Percentiles rank a stretch among this genome's conserved stretches.
These are phyloP conservation scores for Dryas integrifolia DNA, from an alignment of 331 rosid species.

Conservation along the genomic window DNA sequence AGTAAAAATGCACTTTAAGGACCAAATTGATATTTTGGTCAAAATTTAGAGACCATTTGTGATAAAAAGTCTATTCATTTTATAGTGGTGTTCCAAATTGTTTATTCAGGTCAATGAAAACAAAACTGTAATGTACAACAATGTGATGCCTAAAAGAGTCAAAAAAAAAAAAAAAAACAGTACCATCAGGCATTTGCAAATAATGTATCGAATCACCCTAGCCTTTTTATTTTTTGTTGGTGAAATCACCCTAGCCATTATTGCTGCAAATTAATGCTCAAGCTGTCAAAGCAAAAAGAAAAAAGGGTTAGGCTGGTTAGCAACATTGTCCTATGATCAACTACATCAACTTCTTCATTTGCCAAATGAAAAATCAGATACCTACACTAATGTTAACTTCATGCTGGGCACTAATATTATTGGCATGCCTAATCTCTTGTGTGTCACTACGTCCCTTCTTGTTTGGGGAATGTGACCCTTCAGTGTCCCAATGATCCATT, in stretches of 20 bases:
- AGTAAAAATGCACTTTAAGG: too few species aligned
- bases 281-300: neutral
- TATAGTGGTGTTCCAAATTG: too few species aligned
- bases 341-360: constrained; percentile 1
- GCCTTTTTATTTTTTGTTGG: neutral
- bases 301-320: neutral
- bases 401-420: constrained; percentile 14
- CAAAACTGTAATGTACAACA: neutral
- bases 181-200: neutral
- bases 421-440: constrained; percentile 6
- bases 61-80: too few species aligned
- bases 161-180: neutral
- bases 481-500: constrained; percentile 39
- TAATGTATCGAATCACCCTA: neutral
- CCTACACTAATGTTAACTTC: constrained; percentile 27
- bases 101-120: too few species aligned
- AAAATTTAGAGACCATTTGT: too few species aligned
- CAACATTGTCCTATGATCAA: neutral
- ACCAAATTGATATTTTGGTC: too few species aligned
- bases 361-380: constrained; percentile 38
- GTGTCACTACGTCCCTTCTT: constrained; percentile 15
- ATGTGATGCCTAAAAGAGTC: neutral
- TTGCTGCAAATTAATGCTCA: neutral
- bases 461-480: constrained; percentile 39
- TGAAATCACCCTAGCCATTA: neutral